Evolutionary conservation across 306 rosid genomes (phyloP).

Genomic region (Vigna nakashimae): DNA sequence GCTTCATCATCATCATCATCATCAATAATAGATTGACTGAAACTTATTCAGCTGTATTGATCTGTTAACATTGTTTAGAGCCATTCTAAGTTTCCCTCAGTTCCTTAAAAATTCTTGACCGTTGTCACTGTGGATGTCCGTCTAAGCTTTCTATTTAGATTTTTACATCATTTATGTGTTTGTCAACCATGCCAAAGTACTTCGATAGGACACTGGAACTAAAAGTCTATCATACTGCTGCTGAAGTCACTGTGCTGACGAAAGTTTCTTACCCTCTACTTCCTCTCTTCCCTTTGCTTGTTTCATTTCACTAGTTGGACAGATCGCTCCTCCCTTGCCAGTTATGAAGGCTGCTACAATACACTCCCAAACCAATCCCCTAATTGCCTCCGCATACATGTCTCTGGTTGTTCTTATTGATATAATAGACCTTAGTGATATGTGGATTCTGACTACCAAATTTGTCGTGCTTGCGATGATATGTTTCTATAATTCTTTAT

Average conservation of each 20-base stretch:
- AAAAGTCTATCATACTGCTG: background rate
- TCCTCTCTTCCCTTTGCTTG: background rate
- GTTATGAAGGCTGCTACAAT: too few species aligned
- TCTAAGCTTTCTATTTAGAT: conserved; percentile 23
- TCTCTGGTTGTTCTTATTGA: background rate
- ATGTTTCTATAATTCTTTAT: conserved; percentile 3
- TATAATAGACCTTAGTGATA: background rate
- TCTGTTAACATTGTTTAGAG: conserved; percentile 18
- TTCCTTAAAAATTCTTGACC: conserved; percentile 10
- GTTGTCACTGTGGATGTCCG: conserved; percentile 23
- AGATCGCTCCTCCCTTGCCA: background rate
- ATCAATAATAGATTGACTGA: background rate
- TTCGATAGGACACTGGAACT: conserved; percentile 4
- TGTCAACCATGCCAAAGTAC: conserved; percentile 18
- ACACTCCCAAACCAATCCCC: too few species aligned
- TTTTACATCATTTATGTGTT: background rate
- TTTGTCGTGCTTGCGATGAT: conserved; percentile 7
- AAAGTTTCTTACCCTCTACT: background rate
- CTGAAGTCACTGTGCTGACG: background rate
- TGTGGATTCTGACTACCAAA: background rate
- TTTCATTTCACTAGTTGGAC: conserved; percentile 4
- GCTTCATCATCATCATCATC: background rate
- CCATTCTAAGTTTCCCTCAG: conserved; percentile 5
- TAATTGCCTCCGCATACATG: too few species aligned
- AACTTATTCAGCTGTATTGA: conserved; percentile 3